Evolutionary conservation across 2,329 filamentous ascomycete species (phyloP).

Genomic region (Epichloe glyceriae): DNA sequence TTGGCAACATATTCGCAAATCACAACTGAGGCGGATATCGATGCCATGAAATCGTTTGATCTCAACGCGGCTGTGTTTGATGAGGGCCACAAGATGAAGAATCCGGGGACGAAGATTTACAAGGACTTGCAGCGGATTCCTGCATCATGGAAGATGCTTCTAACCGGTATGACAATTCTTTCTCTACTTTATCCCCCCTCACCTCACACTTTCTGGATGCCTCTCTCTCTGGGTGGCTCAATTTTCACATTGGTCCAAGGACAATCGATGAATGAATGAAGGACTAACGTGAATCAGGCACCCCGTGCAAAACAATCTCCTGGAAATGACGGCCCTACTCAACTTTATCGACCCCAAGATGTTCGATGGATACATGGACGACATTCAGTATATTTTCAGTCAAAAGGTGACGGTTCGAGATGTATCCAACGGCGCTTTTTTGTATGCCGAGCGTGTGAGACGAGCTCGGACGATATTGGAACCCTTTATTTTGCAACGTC

Average conservation of each 20-base stretch:
- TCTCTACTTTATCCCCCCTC: background rate
- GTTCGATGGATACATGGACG: conserved; percentile 63
- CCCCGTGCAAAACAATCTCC: conserved; percentile 85
- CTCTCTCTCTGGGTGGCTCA: too few relatives aligned
- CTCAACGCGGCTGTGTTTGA: conserved; percentile 63
- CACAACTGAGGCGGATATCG: conserved; percentile 35
- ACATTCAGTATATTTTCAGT: conserved; percentile 79
- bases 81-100: conserved; percentile 89
- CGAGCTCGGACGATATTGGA: conserved; percentile 85
- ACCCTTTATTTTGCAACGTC: conserved; percentile 85
- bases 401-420: conserved; percentile 79
- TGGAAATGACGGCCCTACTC: conserved; percentile 79
- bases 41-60: conserved; percentile 33
- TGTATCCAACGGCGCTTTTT: conserved; percentile 64
- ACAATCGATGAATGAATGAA: background rate
- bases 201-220: too few relatives aligned
- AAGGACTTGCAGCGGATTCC: conserved; percentile 64
- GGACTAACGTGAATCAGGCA: conserved; percentile 40
- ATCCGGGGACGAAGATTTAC: conserved; percentile 71
- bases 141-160: conserved; percentile 70
- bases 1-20: conserved; percentile 49
- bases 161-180: conserved; percentile 29
- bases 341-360: conserved; percentile 87
- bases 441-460: conserved; percentile 77
- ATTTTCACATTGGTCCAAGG: background rate